These are phyloP conservation scores for Remersonia thermophila DNA, from an alignment of 2,329 filamentous ascomycete genomes.

Conservation along the genomic window DNA sequence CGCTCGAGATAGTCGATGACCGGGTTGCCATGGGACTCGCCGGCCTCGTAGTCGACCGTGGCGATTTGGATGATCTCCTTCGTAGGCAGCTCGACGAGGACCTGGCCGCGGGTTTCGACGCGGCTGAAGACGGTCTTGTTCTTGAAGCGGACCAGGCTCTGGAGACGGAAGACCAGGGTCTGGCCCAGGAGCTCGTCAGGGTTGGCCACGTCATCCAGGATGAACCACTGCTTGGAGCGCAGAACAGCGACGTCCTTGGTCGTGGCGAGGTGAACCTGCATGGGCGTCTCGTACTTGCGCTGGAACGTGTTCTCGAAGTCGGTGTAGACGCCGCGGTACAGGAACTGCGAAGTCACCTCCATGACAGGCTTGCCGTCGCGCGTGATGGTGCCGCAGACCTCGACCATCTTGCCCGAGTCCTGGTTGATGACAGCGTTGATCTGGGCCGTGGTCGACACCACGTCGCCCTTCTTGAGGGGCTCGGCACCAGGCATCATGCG, in stretches of 20 bases:
- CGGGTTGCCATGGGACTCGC: slow-evolving; percentile 85
- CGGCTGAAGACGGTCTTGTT: slow-evolving; percentile 84
- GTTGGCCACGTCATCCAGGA: slow-evolving; percentile 50
- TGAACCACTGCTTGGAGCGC: slow-evolving; percentile 96
- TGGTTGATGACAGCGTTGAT: slow-evolving; percentile 98
- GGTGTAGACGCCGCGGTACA: slow-evolving; percentile 85
- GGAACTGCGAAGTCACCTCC: slow-evolving; percentile 96
- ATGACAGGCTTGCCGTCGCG: slow-evolving; percentile 78
- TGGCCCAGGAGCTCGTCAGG: slow-evolving; percentile 80
- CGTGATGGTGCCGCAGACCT: slow-evolving; percentile 94
- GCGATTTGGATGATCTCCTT: slow-evolving; percentile 97
- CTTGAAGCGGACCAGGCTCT: slow-evolving; percentile 87
- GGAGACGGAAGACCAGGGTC: slow-evolving; percentile 89
- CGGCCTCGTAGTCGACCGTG: slow-evolving; percentile 91
- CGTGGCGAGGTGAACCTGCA: slow-evolving; percentile 79
- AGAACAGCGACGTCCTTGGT: slow-evolving; percentile 88
- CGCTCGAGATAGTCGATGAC: slow-evolving; percentile 93
- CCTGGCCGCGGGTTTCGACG: slow-evolving; percentile 84
- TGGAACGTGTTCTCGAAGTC: slow-evolving; percentile 99
- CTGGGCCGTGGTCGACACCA: slow-evolving; percentile 83
- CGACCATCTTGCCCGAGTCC: slow-evolving; percentile 97
- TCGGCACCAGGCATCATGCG: slow-evolving; percentile 94
- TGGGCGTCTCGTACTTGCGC: slow-evolving; percentile 87
- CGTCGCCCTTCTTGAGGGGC: slow-evolving; percentile 89
- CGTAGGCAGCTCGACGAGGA: slow-evolving; percentile 84